Base-by-base conservation (phyloP, 345 rosid genomes). In the Sapria himalayana region DNA sequence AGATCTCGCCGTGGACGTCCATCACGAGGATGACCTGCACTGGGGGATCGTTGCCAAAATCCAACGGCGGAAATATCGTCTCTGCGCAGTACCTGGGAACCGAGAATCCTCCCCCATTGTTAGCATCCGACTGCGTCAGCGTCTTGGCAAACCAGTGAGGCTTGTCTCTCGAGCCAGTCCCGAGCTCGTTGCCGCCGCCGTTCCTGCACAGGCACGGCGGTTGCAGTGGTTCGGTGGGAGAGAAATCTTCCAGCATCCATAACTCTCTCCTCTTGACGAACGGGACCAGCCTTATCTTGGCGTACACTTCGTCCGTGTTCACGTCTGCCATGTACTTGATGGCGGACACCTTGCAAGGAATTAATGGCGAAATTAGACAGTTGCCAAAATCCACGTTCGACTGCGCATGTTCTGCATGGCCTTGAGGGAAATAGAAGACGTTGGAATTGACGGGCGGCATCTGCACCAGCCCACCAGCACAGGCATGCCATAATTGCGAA, bases 81-180 rank as follows among this genome's bases (percentile, higher is more conserved):
- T 89, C 95, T 0, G 98, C 98, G n/a, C 98, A 89, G 48, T 89
- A 89, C 6, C 98, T 74, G 0, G 98, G 98, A 25, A 89, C 98
- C 3, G 98, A 89, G 69, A 89, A 89, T 2, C 98, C 98, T 0
- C 98, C 98, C 9, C 98, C 98, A 15, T 89, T 89, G 37, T 89
- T 89, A 41, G 98, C 98, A 54, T 89, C 98, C 9, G 98, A 89
- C 18, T 89, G 92, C 27, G 94, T 89, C 49, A 89, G 47, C 15
- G 94, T 79, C 78, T 89, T 89, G 1, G 98, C 94, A 56, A 86
- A 86, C 1, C 92, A 86, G 19, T 85, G 71, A 18, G 81, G 66
- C 59, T 82, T 78, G 51, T 78, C 92, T 25, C 35, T 56, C 25
- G 62, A 57, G n/a, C n/a, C n/a, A n/a, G n/a, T n/a, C n/a, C n/a